phyloP scores from a whole-genome alignment of 2,329 filamentous ascomycete genomes.

The Clonostachys rosea region DNA sequence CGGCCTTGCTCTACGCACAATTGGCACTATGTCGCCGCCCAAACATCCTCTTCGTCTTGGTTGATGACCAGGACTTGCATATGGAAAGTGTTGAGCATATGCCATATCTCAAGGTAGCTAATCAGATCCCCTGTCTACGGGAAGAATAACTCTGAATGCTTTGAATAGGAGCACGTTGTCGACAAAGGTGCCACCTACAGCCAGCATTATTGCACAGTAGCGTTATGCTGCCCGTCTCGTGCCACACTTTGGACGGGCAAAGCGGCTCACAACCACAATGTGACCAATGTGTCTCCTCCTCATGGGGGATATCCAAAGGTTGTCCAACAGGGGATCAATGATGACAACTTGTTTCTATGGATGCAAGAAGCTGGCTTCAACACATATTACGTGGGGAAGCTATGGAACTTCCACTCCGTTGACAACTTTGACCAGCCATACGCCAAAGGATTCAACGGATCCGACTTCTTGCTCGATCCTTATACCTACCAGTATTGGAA shows the following conservation, averaged over 20 bases:
- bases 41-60: constrained; percentile 57
- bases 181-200: constrained; percentile 1
- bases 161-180: constrained; percentile 21
- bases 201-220: constrained; percentile 4
- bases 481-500: constrained; percentile 66
- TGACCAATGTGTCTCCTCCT: constrained; percentile 5
- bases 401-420: constrained; percentile 44
- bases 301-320: constrained; percentile 28
- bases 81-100: constrained; percentile 33
- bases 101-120: neutral
- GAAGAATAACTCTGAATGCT: neutral
- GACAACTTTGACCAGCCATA: constrained; percentile 45
- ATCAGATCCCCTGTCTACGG: too few relatives aligned
- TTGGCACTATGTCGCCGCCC: constrained; percentile 7
- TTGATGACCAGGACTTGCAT: constrained; percentile 56
- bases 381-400: constrained; percentile 50
- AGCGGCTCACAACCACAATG: constrained; percentile 5
- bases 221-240: constrained; percentile 5
- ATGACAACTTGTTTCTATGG: constrained; percentile 43
- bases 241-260: constrained; percentile 3
- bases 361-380: constrained; percentile 43
- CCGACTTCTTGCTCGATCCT: constrained; percentile 56
- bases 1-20: too few relatives aligned
- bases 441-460: constrained; percentile 50
- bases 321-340: constrained; percentile 42